These are phyloP conservation scores for Seminavis robusta DNA, from an alignment of 108 stramenopile genomes.

Conservation along the genomic window DNA sequence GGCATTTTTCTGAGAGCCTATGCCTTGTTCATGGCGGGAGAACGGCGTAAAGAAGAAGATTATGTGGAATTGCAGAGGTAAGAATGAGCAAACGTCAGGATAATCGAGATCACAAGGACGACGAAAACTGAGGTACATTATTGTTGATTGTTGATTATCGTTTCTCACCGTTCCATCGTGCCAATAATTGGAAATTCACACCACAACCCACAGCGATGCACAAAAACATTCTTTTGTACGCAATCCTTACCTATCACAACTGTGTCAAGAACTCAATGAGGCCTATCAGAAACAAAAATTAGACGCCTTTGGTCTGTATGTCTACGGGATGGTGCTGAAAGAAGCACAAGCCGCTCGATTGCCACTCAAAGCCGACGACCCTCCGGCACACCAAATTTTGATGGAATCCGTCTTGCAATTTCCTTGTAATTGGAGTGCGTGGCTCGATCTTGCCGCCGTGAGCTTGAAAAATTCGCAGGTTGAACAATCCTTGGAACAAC, in stretches of 20 bases:
- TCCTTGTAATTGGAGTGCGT: slow-evolving; percentile 95
- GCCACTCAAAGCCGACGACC: slow-evolving; percentile 1
- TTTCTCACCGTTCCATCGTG: not conserved
- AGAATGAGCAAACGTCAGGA: no score
- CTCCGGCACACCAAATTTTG: slow-evolving; percentile 59
- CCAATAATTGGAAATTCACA: not conserved
- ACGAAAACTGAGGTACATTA: not conserved
- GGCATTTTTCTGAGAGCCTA: slow-evolving; percentile 83
- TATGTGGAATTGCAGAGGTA: slow-evolving; percentile 55
- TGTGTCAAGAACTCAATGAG: slow-evolving; percentile 69
- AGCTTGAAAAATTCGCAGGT: slow-evolving; percentile 54
- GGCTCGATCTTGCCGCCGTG: slow-evolving; percentile 88
- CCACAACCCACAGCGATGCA: slow-evolving; percentile 22
- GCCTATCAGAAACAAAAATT: slow-evolving; percentile 32
- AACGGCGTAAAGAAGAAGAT: slow-evolving; percentile 85
- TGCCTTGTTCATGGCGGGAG: slow-evolving; percentile 90
- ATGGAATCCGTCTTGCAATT: slow-evolving; percentile 67
- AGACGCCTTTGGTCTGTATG: slow-evolving; percentile 91
- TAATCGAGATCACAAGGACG: not conserved
- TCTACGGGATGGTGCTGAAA: slow-evolving; percentile 78
- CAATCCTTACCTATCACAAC: slow-evolving; percentile 57
- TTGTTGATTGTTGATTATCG: not conserved
- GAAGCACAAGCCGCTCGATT: slow-evolving; percentile 20
- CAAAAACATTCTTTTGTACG: slow-evolving; percentile 20
- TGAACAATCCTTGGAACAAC: slow-evolving; percentile 58